Percentiles rank a stretch among this genome's conserved stretches.
These are phyloP conservation scores for Globisporangium spiculum DNA, from an alignment of 352 stramenopile species.

Conservation along the genomic window DNA sequence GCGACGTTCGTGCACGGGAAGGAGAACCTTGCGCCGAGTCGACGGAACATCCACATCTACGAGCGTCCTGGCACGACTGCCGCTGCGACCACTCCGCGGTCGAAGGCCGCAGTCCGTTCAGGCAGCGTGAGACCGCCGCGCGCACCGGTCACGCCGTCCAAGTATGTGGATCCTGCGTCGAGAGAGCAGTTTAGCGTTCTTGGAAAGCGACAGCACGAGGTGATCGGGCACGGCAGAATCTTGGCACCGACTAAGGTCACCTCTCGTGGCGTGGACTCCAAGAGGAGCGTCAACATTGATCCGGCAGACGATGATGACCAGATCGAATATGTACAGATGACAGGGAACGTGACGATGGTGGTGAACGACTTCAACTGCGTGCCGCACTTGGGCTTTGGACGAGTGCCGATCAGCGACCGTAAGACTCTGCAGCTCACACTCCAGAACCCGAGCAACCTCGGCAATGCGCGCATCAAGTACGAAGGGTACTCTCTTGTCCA, in stretches of 20 bases:
- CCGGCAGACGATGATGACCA: not conserved
- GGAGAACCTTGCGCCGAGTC: constrained; percentile 23
- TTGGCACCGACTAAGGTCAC: not conserved
- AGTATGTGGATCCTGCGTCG: not conserved
- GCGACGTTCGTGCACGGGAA: constrained; percentile 14
- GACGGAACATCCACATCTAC: constrained; percentile 19
- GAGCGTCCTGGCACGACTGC: not conserved
- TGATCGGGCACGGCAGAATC: not conserved
- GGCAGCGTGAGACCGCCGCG: constrained; percentile 11
- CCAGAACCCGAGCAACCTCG: constrained; percentile 52
- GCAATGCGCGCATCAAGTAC: constrained; percentile 66
- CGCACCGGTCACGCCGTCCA: constrained; percentile 13
- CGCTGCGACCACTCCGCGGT: not conserved
- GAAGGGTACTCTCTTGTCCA: constrained; percentile 53
- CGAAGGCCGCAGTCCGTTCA: constrained; percentile 1
- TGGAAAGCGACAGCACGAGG: constrained; percentile 16
- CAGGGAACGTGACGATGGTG: constrained; percentile 27
- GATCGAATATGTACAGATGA: not conserved
- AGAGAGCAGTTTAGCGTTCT: constrained; percentile 18
- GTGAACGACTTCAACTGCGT: constrained; percentile 45
- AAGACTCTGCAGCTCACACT: constrained; percentile 51
- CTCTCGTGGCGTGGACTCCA: not conserved
- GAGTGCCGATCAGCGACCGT: constrained; percentile 42
- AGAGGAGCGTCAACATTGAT: not conserved
- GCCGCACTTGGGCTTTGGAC: constrained; percentile 48